phyloP scores from a whole-genome alignment of 2,329 filamentous ascomycete genomes.

The Emericellopsis atlantica region DNA sequence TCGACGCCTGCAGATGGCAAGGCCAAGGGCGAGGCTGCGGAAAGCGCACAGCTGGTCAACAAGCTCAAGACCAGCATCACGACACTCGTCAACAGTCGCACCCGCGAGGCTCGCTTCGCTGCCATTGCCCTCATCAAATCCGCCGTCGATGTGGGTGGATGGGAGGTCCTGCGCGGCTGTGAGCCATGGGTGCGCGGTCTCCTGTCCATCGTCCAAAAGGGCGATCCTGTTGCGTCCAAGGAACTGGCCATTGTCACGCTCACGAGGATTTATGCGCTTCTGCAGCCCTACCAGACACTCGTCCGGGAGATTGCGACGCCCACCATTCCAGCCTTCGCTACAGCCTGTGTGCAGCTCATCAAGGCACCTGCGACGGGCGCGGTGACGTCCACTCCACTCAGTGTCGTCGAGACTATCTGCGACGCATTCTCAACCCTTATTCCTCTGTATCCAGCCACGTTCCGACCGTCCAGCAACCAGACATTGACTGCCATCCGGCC shows the following conservation, averaged over 20 bases:
- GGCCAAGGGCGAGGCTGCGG: slow-evolving; percentile 48
- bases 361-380: slow-evolving; percentile 24
- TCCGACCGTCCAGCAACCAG: slow-evolving; percentile 63
- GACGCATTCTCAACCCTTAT: slow-evolving; percentile 60
- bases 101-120: slow-evolving; percentile 60
- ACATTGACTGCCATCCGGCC: slow-evolving; percentile 47
- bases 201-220: slow-evolving; percentile 65
- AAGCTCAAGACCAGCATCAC: slow-evolving; percentile 70
- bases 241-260: slow-evolving; percentile 66
- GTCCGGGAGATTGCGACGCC: slow-evolving; percentile 82
- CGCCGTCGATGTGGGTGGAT: slow-evolving; percentile 69
- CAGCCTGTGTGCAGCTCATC: slow-evolving; percentile 56
- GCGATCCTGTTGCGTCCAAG: slow-evolving; percentile 63
- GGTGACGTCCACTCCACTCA: slow-evolving; percentile 19
- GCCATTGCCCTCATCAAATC: slow-evolving; percentile 72
- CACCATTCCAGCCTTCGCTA: slow-evolving; percentile 61
- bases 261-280: slow-evolving; percentile 71
- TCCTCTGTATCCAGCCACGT: slow-evolving; percentile 70
- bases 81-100: slow-evolving; percentile 67
- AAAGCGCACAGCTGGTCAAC: slow-evolving; percentile 60
- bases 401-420: slow-evolving; percentile 54
- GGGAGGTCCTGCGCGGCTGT: slow-evolving; percentile 63
- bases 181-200: slow-evolving; percentile 70
- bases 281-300: slow-evolving; percentile 71
- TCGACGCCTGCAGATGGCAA: slow-evolving; percentile 49